Conservation (phyloP, 2,329 filamentous ascomycete species). For the Bisporella sp. region DNA sequence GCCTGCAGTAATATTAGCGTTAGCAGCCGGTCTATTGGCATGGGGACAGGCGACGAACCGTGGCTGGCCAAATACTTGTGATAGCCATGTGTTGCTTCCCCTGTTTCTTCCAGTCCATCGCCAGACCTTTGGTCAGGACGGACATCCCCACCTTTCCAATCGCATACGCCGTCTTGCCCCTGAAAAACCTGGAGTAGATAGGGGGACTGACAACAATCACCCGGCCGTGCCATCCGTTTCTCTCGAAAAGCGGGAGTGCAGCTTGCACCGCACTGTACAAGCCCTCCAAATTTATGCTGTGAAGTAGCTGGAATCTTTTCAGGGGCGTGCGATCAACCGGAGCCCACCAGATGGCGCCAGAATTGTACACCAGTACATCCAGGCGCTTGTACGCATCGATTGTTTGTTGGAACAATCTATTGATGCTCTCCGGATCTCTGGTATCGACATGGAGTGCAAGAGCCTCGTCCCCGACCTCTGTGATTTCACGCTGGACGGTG, state of each 20-base stretch:
- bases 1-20: conserved; percentile 31
- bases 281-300: conserved; percentile 67
- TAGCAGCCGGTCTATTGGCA: too few relatives aligned
- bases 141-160: conserved; percentile 75
- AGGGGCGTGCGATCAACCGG: conserved; percentile 65
- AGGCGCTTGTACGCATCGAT: conserved; percentile 52
- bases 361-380: conserved; percentile 76
- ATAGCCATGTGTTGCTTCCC: conserved; percentile 64
- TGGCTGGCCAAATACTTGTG: conserved; percentile 76
- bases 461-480: conserved; percentile 53
- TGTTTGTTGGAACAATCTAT: conserved; percentile 50
- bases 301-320: conserved; percentile 74
- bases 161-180: conserved; percentile 81
- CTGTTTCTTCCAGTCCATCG: conserved; percentile 66
- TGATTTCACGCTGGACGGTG: conserved; percentile 71
- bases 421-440: conserved; percentile 51
- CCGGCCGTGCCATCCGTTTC: conserved; percentile 47
- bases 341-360: conserved; percentile 80
- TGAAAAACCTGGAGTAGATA: conserved; percentile 79
- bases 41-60: conserved; percentile 38
- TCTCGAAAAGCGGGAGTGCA: conserved; percentile 57
- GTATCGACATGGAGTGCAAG: conserved; percentile 66
- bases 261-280: conserved; percentile 68
- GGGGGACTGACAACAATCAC: conserved; percentile 77
- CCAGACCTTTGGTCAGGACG: conserved; percentile 72